phyloP scores from a whole-genome alignment of 164 flowering plant genomes.

The Chimonanthus praecox region DNA sequence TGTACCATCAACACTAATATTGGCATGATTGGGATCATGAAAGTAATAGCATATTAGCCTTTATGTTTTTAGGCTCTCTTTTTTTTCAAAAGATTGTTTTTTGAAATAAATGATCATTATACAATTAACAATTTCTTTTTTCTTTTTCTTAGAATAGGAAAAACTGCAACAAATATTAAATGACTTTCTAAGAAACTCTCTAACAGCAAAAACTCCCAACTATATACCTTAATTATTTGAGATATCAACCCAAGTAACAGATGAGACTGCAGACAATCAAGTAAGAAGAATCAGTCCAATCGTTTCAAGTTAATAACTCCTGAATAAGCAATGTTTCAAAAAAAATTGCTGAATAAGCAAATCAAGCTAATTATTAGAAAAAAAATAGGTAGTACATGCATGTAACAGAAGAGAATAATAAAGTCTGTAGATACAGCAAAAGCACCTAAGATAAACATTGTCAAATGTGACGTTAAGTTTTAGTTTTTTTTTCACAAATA shows the following conservation, averaged over 20 bases:
- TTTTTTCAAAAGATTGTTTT: no score
- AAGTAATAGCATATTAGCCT: no score
- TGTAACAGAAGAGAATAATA: not conserved
- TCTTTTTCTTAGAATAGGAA: not conserved
- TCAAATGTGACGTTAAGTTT: no score
- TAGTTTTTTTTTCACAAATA: not conserved
- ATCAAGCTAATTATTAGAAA: not conserved
- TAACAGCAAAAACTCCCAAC: not conserved
- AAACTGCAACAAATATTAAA: no score
- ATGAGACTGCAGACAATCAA: conserved; percentile 58
- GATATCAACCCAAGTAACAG: conserved; percentile 87
- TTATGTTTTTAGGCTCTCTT: no score
- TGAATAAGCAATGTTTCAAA: not conserved
- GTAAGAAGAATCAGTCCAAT: not conserved
- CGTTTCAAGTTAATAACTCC: not conserved
- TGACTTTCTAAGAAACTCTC: not conserved
- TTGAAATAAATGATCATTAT: not conserved
- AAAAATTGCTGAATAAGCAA: not conserved
- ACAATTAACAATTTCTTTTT: not conserved
- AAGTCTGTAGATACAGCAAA: not conserved
- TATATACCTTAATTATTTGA: conserved; percentile 82
- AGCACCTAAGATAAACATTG: no score
- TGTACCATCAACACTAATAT: no score
- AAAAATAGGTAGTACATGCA: not conserved
- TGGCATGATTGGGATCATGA: no score